A percentile compares a stretch with the other conserved stretches of the same genome.
phyloP scores from a whole-genome alignment of 805 yeast species.

The Wickerhamomyces chambardii region DNA sequence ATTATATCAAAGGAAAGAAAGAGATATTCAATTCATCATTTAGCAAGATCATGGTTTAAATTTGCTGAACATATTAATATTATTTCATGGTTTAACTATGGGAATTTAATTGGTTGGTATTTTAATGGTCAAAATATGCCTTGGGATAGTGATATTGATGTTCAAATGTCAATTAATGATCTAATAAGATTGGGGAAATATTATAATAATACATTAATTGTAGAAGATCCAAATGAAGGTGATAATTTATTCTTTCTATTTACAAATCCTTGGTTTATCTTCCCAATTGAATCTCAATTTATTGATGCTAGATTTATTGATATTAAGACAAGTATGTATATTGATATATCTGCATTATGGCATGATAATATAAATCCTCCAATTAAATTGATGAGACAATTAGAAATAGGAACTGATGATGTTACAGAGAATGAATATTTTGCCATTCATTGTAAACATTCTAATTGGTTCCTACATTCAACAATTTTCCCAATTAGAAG shows the following conservation, averaged over 20 bases:
- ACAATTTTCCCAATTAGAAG: slow-evolving; percentile 35
- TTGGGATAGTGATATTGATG: slow-evolving; percentile 50
- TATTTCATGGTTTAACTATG: slow-evolving; percentile 1
- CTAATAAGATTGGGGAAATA: slow-evolving; percentile 31
- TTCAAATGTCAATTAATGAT: slow-evolving; percentile 41
- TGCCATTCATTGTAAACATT: slow-evolving; percentile 19
- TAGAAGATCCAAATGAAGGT: slow-evolving; percentile 28
- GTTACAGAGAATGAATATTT: slow-evolving; percentile 6
- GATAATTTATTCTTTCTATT: slow-evolving; percentile 27
- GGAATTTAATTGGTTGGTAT: slow-evolving; percentile 21
- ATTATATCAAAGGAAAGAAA: neutral
- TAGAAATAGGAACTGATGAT: neutral
- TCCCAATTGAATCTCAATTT: slow-evolving; percentile 28
- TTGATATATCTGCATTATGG: slow-evolving; percentile 35
- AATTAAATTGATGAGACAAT: too few species aligned
- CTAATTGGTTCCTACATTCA: slow-evolving; percentile 16
- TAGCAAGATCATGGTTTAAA: slow-evolving; percentile 1
- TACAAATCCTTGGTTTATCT: slow-evolving; percentile 34
- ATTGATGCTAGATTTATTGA: slow-evolving; percentile 36
- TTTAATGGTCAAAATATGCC: slow-evolving; percentile 46
- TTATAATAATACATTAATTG: slow-evolving; percentile 33
- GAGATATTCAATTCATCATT: neutral
- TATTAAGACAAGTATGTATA: slow-evolving; percentile 35
- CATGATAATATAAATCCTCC: slow-evolving; percentile 8
- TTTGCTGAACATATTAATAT: neutral